Evolutionary conservation across 2,329 filamentous ascomycete genomes (phyloP).

Genomic region (Beauveria australis): DNA sequence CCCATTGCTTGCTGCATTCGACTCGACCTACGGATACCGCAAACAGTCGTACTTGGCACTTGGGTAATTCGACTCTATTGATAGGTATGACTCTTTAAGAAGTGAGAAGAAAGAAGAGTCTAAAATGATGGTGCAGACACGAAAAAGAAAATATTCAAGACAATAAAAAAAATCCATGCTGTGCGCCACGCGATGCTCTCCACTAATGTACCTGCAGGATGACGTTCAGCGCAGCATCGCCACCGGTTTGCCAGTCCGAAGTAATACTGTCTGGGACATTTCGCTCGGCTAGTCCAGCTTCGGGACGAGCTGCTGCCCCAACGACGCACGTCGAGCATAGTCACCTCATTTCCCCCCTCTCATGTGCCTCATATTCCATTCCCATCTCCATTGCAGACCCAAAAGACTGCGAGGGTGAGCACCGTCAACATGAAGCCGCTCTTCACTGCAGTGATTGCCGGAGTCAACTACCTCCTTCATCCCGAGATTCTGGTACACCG

Average conservation of each 20-base stretch:
- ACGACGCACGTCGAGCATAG: neutral
- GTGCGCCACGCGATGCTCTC: neutral
- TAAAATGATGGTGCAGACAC: neutral
- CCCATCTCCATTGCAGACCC: neutral
- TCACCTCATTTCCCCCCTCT: neutral
- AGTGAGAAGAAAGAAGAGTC: neutral
- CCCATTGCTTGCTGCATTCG: too few relatives aligned
- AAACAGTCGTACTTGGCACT: too few relatives aligned
- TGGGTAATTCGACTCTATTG: too few relatives aligned
- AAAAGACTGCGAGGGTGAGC: neutral
- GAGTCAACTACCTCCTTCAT: conserved; percentile 10
- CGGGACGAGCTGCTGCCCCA: neutral
- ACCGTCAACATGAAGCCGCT: conserved; percentile 10
- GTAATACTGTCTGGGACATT: neutral
- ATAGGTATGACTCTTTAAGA: neutral
- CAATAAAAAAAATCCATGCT: neutral
- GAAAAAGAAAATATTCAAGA: too few relatives aligned
- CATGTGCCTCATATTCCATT: neutral
- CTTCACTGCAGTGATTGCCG: conserved; percentile 9
- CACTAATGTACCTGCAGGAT: neutral
- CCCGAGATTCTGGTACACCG: conserved; percentile 6
- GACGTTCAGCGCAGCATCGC: neutral
- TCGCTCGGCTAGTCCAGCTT: neutral
- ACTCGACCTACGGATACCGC: too few relatives aligned
- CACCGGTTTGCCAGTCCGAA: neutral